These are phyloP conservation scores for Forsythia suspensa DNA, from an alignment of 257 asterid species.

Conservation along the genomic window DNA sequence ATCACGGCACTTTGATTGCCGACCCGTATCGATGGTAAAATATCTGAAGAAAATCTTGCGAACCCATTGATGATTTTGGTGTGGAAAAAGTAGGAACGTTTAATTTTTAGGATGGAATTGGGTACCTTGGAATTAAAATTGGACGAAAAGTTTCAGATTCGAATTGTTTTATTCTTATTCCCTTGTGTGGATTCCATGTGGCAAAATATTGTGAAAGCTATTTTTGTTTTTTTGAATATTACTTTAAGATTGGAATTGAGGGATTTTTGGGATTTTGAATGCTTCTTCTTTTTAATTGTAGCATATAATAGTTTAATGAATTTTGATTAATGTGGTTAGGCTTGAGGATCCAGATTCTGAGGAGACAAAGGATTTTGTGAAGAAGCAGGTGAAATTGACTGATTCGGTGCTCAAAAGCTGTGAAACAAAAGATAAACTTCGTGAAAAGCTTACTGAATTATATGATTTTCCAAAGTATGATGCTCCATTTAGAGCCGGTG, in stretches of 20 bases:
- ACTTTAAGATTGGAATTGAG: neutral
- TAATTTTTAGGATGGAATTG: neutral
- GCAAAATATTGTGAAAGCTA: neutral
- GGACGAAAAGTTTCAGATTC: neutral
- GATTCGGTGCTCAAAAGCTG: conserved; percentile 54
- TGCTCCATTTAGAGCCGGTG: conserved; percentile 55
- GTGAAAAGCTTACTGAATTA: conserved; percentile 42
- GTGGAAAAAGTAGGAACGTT: neutral
- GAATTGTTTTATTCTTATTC: neutral
- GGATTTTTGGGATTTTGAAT: neutral
- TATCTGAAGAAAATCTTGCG: too few relatives aligned
- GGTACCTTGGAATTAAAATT: neutral
- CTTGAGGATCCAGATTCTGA: conserved; percentile 71
- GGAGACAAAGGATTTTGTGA: conserved; percentile 62
- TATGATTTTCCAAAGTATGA: conserved; percentile 55
- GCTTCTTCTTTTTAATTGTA: neutral
- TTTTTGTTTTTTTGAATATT: neutral
- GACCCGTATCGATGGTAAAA: conserved; percentile 83
- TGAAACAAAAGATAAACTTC: conserved; percentile 48
- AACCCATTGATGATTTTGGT: too few relatives aligned
- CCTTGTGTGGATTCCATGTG: neutral
- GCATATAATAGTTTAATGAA: neutral
- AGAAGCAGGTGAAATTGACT: conserved; percentile 46
- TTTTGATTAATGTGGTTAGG: conserved; percentile 34
- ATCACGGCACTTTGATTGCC: conserved; percentile 55